phyloP scores from a whole-genome alignment of 768 basidiomycete species.

The Hemileccinum rubropunctum region DNA sequence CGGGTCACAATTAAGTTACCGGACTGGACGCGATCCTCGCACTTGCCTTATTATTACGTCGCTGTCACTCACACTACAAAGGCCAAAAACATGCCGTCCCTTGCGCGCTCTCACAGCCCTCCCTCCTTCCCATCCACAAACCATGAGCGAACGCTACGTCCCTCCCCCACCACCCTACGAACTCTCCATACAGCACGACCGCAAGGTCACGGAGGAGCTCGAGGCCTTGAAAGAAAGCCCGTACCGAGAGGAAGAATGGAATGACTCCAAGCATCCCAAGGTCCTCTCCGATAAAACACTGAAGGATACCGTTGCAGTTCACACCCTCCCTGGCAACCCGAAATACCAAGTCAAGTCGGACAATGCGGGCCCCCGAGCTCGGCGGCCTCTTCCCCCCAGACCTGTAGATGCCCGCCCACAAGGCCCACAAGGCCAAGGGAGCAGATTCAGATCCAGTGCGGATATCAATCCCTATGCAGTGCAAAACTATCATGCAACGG shows the following conservation, averaged over 20 bases:
- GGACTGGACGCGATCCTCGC: neutral
- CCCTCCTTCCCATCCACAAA: neutral
- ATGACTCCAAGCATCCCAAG: slow-evolving; percentile 10
- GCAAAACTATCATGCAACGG: slow-evolving; percentile 1
- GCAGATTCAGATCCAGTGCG: neutral
- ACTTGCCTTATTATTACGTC: slow-evolving; percentile 4
- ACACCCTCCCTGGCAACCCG: neutral
- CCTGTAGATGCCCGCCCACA: slow-evolving; percentile 11
- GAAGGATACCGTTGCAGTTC: neutral
- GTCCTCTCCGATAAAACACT: slow-evolving; percentile 5
- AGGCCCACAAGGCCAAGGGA: neutral
- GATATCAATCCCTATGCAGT: neutral
- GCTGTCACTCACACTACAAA: neutral
- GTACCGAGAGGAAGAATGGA: slow-evolving; percentile 1
- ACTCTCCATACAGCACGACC: slow-evolving; percentile 44
- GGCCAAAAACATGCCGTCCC: slow-evolving; percentile 10
- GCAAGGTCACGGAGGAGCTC: slow-evolving; percentile 40
- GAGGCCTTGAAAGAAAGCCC: slow-evolving; percentile 11
- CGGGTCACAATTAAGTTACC: no score
- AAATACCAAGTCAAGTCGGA: slow-evolving; percentile 2
- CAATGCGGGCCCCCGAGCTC: slow-evolving; percentile 1
- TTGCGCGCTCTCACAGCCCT: slow-evolving; percentile 12
- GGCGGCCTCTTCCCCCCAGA: slow-evolving; percentile 27
- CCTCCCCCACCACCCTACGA: slow-evolving; percentile 45
- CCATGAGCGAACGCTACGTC: slow-evolving; percentile 25